A percentile compares a stretch with the other conserved stretches of the same genome.
These are phyloP conservation scores for Naganishia friedmannii DNA, from an alignment of 768 basidiomycete species.

Conservation along the genomic window DNA sequence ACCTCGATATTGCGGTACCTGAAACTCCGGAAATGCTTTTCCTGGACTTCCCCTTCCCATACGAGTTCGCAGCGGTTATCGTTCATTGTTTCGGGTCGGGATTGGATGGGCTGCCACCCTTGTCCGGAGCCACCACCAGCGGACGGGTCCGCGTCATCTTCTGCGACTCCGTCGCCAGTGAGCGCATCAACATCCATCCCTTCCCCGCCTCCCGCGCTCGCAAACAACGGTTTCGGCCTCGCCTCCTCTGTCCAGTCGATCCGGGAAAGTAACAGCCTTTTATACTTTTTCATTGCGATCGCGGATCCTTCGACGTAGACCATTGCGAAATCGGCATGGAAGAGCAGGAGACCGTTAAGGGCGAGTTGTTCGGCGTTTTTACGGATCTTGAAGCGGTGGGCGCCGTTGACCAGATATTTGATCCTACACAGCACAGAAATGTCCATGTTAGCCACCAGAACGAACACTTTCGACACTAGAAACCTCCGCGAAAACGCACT, in stretches of 20 bases:
- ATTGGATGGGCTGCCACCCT: constrained; percentile 33
- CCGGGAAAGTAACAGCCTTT: constrained; percentile 76
- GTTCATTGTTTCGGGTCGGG: constrained; percentile 61
- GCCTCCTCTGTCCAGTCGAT: constrained; percentile 93
- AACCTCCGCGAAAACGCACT: constrained; percentile 59
- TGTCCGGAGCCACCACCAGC: constrained; percentile 35
- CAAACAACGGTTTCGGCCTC: constrained; percentile 69
- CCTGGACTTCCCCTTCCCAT: constrained; percentile 87
- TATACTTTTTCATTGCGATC: constrained; percentile 82
- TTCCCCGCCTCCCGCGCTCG: constrained; percentile 56
- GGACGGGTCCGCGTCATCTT: constrained; percentile 52
- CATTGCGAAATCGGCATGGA: constrained; percentile 82
- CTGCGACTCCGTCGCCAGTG: constrained; percentile 45
- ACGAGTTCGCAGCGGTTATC: constrained; percentile 85
- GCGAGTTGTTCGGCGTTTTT: constrained; percentile 92
- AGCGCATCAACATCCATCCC: constrained; percentile 55
- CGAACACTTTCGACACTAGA: not conserved
- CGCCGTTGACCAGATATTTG: constrained; percentile 80
- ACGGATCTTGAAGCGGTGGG: constrained; percentile 92
- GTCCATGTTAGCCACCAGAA: not conserved
- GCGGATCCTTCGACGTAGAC: constrained; percentile 89
- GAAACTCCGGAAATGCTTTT: constrained; percentile 75
- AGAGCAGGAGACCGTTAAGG: constrained; percentile 83
- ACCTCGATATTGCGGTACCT: constrained; percentile 60
- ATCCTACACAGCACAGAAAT: constrained; percentile 59